Base-by-base conservation (phyloP, 768 basidiomycete genomes). In the Calocera viscosa region DNA sequence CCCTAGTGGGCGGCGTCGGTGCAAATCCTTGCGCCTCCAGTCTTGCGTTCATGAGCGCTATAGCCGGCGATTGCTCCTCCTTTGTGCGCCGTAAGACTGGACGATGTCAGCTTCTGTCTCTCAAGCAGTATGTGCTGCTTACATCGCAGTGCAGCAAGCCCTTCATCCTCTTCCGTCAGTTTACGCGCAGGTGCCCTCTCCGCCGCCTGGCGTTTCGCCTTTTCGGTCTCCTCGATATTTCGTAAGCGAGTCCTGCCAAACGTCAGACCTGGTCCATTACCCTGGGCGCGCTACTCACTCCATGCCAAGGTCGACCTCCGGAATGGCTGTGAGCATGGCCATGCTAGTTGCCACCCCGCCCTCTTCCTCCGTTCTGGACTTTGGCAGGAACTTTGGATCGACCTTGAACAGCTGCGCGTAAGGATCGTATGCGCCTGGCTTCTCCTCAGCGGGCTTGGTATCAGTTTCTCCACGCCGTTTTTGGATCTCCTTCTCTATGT, bases 201-300 rank as follows among this genome's bases (percentile, higher is more conserved):
- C 0, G 85, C 86, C 26, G 94, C 89, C 12, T 83, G 80, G 0
- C 93, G 83, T 76, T 97, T 98, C 0, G 95, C 95, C 71, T 91
- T 95, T 75, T 98, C 96, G 0, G 95, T 99, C 64, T 94, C 92
- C 74, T 96, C 94, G 66, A 99, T 99, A 73, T 97, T 99, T 77
- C 89, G 87, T 66, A 99, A 79, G 19, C 94, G 87, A 19, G 87
- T 81, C 70, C 94, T 98, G 64, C 19, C 43, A 17, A 47, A 5
- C 53, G 22, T 60, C 53, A 60, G 16, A 60, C 38, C 22, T 5
- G 14, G 53, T 16, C 24, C 24, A 3, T 33, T 43, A 65, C 26
- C 33, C 2, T 2, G 53, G 35, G 47, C 1, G n/a, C 67, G 5
- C 47, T 17, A 86, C 91, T 71, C 71, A 97, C 94, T 99, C 94